Evolutionary conservation across 257 asterid species (phyloP).

Genomic region (Jasminum sambac): DNA sequence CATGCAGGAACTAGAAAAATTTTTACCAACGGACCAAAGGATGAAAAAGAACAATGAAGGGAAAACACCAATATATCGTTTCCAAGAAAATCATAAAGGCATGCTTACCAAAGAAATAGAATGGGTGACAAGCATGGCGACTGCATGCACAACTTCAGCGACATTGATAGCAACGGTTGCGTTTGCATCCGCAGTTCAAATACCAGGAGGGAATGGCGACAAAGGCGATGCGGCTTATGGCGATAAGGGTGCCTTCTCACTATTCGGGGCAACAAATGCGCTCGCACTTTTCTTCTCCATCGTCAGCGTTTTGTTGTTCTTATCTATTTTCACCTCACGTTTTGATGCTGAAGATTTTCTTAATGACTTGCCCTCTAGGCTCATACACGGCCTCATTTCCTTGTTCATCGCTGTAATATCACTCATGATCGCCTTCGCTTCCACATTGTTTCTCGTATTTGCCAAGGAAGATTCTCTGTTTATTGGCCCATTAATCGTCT

Average conservation of each 20-base stretch:
- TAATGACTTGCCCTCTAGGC: neutral
- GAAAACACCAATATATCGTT: constrained; percentile 20
- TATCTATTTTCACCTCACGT: constrained; percentile 22
- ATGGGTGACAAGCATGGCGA: constrained; percentile 37
- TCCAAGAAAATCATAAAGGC: constrained; percentile 15
- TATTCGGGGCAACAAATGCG: constrained; percentile 19
- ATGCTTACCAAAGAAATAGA: constrained; percentile 23
- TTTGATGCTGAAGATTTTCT: constrained; percentile 6
- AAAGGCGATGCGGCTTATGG: constrained; percentile 8
- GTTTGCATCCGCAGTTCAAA: constrained; percentile 28
- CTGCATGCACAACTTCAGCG: constrained; percentile 27
- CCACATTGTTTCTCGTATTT: neutral
- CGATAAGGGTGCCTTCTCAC: neutral
- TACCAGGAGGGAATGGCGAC: constrained; percentile 26
- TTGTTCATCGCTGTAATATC: constrained; percentile 4
- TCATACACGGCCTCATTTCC: neutral
- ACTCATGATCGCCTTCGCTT: constrained; percentile 5
- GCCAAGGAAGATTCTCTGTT: neutral
- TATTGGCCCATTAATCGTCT: neutral
- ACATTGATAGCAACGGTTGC: constrained; percentile 28
- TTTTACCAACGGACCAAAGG: constrained; percentile 1
- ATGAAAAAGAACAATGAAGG: neutral
- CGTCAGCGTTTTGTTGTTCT: constrained; percentile 24
- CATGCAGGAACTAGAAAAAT: constrained; percentile 4
- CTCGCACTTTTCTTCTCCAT: constrained; percentile 26